A percentile compares a stretch with the other conserved stretches of the same genome.
phyloP scores from a whole-genome alignment of 2,329 filamentous ascomycete species.

The Fusarium drepaniforme region DNA sequence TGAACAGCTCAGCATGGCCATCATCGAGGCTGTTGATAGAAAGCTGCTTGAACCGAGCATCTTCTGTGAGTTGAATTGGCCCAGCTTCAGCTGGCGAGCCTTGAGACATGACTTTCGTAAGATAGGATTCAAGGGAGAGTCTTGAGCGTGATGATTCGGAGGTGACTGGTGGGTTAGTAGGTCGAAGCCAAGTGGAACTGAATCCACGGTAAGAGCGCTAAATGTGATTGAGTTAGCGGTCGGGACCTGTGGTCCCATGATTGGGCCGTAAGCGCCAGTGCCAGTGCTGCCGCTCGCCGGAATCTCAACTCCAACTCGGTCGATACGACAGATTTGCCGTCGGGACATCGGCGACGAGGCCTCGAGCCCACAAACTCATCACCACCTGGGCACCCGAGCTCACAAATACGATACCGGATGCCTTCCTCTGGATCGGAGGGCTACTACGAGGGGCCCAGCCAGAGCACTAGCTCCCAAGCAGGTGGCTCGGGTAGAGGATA shows the following conservation, averaged over 20 bases:
- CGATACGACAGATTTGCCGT: too few relatives aligned
- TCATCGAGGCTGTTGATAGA: background rate
- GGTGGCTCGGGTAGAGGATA: background rate
- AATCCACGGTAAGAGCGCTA: too few relatives aligned
- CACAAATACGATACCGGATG: background rate
- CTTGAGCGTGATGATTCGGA: background rate
- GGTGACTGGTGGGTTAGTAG: background rate
- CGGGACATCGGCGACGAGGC: too few relatives aligned
- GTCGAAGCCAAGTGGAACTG: too few relatives aligned
- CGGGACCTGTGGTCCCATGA: too few relatives aligned
- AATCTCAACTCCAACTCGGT: too few relatives aligned
- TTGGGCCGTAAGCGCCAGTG: too few relatives aligned
- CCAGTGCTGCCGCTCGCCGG: too few relatives aligned
- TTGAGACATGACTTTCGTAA: background rate
- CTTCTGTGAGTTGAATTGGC: background rate
- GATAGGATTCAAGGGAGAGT: background rate
- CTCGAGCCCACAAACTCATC: background rate
- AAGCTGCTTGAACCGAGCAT: background rate
- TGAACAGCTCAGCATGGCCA: background rate
- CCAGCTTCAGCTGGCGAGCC: background rate
- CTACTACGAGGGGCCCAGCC: background rate
- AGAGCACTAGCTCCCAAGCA: background rate
- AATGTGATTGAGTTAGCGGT: too few relatives aligned
- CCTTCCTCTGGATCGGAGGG: background rate
- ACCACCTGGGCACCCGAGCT: background rate